phyloP scores from a whole-genome alignment of 2,329 filamentous ascomycete species.

The Aureobasidium sp. region DNA sequence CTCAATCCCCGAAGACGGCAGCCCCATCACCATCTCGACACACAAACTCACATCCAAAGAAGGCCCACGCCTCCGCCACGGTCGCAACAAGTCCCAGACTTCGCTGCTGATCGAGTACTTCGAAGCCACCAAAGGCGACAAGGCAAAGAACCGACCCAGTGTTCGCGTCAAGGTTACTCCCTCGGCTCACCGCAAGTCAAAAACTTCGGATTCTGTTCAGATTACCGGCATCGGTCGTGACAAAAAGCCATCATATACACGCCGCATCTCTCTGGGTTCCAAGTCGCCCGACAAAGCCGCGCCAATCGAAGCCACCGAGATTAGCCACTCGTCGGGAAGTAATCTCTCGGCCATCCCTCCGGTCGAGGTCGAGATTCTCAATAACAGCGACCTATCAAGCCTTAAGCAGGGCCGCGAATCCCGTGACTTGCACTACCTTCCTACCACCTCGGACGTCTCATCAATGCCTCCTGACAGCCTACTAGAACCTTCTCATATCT shows the following conservation, averaged over 20 bases:
- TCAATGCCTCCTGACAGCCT: constrained; percentile 67
- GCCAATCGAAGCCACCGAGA: constrained; percentile 28
- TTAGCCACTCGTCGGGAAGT: constrained; percentile 75
- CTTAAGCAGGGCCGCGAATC: constrained; percentile 29
- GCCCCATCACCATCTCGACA: constrained; percentile 85
- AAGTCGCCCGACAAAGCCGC: constrained; percentile 30
- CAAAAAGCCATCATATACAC: constrained; percentile 61
- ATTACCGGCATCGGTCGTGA: constrained; percentile 73
- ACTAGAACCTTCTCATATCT: constrained; percentile 42
- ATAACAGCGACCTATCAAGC: constrained; percentile 59
- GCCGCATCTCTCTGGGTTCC: constrained; percentile 55
- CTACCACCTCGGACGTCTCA: constrained; percentile 75
- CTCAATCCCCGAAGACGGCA: constrained; percentile 78
- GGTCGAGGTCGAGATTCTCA: constrained; percentile 81
- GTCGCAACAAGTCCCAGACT: constrained; percentile 64
- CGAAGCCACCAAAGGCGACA: constrained; percentile 64
- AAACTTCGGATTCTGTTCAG: constrained; percentile 65
- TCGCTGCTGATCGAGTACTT: constrained; percentile 93
- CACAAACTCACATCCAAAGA: constrained; percentile 43
- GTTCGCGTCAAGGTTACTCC: constrained; percentile 75
- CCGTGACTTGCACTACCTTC: constrained; percentile 55
- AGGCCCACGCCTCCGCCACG: constrained; percentile 46
- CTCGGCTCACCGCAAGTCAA: constrained; percentile 51
- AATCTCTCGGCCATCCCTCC: constrained; percentile 61
- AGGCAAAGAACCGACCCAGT: constrained; percentile 62